A percentile compares a stretch with the other conserved stretches of the same genome.
phyloP scores from a whole-genome alignment of 495 filamentous ascomycete genomes.

The Zalerion maritima region DNA sequence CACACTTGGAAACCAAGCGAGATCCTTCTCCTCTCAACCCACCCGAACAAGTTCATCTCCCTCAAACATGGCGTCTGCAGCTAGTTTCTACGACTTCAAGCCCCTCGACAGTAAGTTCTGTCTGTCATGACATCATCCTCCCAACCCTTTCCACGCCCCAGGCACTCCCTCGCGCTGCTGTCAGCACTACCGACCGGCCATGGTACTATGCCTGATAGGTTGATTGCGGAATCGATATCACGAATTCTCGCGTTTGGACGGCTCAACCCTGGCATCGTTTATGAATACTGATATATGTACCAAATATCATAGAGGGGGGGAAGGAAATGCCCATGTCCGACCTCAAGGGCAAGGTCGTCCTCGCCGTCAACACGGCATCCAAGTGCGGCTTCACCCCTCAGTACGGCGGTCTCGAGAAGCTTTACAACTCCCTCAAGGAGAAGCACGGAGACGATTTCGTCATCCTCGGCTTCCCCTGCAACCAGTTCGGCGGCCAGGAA shows the following conservation, averaged over 20 bases:
- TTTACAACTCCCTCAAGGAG: conserved; percentile 66
- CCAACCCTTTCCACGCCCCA: background rate
- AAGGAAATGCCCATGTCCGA: conserved; percentile 47
- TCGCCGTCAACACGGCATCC: conserved; percentile 95
- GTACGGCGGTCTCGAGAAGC: conserved; percentile 75
- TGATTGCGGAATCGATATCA: too few species aligned
- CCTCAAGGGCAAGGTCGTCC: conserved; percentile 79
- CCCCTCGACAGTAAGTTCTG: conserved; percentile 55
- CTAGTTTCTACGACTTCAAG: conserved; percentile 83
- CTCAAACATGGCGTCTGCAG: conserved; percentile 71
- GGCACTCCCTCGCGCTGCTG: too few species aligned
- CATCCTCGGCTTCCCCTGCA: conserved; percentile 94
- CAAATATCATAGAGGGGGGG: conserved; percentile 50
- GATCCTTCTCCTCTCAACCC: conserved; percentile 1
- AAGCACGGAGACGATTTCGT: conserved; percentile 59
- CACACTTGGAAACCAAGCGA: conserved; percentile 15
- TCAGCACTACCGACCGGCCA: too few species aligned
- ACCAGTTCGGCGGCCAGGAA: conserved; percentile 89
- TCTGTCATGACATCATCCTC: conserved; percentile 1
- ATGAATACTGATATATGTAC: conserved; percentile 1
- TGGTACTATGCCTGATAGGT: too few species aligned
- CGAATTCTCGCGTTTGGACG: too few species aligned
- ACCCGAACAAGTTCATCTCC: conserved; percentile 4
- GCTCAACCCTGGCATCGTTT: background rate
- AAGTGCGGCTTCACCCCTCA: conserved; percentile 99